Conservation (phyloP, 2,329 filamentous ascomycete genomes). For the Dothideomycetes sp. region DNA sequence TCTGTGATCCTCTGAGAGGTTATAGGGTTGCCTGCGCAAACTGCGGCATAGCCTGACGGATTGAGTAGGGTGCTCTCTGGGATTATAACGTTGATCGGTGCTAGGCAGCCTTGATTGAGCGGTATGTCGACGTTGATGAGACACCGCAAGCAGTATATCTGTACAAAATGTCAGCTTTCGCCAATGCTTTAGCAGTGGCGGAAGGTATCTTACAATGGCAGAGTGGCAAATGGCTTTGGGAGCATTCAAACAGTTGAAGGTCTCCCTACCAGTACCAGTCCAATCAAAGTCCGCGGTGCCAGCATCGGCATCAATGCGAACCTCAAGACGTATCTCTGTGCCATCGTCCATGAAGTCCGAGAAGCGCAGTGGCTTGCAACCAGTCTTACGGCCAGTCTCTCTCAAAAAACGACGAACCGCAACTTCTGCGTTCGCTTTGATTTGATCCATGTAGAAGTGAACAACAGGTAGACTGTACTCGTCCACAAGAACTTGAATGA, state of each 20-base stretch:
- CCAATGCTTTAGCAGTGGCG: too few species aligned
- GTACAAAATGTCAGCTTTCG: too few species aligned
- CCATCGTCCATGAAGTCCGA: slow-evolving; percentile 33
- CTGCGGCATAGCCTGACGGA: slow-evolving; percentile 17
- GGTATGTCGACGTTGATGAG: slow-evolving; percentile 23
- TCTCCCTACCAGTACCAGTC: slow-evolving; percentile 26
- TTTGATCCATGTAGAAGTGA: slow-evolving; percentile 31
- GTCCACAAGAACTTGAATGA: slow-evolving; percentile 24
- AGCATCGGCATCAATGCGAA: slow-evolving; percentile 21
- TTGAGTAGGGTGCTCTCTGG: slow-evolving; percentile 20
- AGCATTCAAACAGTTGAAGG: slow-evolving; percentile 24
- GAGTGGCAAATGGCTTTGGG: slow-evolving; percentile 27
- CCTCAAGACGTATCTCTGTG: slow-evolving; percentile 22
- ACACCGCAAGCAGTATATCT: slow-evolving; percentile 19
- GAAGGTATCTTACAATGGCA: too few species aligned
- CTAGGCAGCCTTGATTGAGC: slow-evolving; percentile 38
- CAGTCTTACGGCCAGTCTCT: slow-evolving; percentile 10
- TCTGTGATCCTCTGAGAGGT: slow-evolving; percentile 23
- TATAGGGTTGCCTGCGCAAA: slow-evolving; percentile 21
- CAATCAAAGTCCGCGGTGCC: slow-evolving; percentile 29
- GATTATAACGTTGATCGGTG: slow-evolving; percentile 16
- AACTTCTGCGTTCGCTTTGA: slow-evolving; percentile 24
- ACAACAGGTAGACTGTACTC: slow-evolving; percentile 25
- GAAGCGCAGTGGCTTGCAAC: slow-evolving; percentile 14
- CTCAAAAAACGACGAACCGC: slow-evolving; percentile 22